Percentiles rank a stretch among this genome's conserved stretches.
Evolutionary conservation across 352 stramenopile species (phyloP).

Genomic region (Plasmopara viticola): DNA sequence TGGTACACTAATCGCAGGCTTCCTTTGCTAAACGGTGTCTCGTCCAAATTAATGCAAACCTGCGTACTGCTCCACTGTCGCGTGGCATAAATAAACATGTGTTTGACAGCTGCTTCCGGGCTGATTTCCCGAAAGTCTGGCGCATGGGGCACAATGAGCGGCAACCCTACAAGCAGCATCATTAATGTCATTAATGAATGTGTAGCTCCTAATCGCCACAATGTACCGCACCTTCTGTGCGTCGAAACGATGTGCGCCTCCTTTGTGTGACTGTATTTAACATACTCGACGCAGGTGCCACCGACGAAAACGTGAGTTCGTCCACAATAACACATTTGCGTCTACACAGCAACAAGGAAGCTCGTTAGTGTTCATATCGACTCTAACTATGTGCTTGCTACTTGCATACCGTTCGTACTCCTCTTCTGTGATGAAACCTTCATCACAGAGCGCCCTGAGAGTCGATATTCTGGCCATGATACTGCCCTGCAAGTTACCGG

Average conservation of each 20-base stretch:
- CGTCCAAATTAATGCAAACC: conserved; percentile 69
- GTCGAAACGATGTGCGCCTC: conserved; percentile 26
- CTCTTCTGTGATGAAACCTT: conserved; percentile 72
- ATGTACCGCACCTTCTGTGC: conserved; percentile 22
- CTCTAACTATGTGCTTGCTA: neutral
- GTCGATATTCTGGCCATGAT: conserved; percentile 68
- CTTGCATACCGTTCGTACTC: conserved; percentile 63
- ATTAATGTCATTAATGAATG: neutral
- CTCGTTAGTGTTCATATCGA: neutral
- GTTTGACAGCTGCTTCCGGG: conserved; percentile 60
- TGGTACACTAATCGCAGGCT: conserved; percentile 79
- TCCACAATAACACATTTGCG: conserved; percentile 73
- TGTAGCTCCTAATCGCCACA: neutral
- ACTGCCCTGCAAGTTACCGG: conserved; percentile 37
- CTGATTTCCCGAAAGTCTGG: conserved; percentile 58
- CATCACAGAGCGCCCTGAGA: conserved; percentile 61
- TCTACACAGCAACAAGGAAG: conserved; percentile 22
- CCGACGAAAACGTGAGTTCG: conserved; percentile 53
- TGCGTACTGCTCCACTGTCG: conserved; percentile 64
- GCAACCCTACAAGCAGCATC: conserved; percentile 29
- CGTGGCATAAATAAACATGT: conserved; percentile 75
- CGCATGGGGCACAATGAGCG: conserved; percentile 67
- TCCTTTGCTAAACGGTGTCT: conserved; percentile 77
- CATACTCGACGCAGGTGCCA: conserved; percentile 17
- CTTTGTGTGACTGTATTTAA: conserved; percentile 31